Evolutionary conservation across 768 basidiomycete genomes (phyloP).

Genomic region (Amanita exitialis): DNA sequence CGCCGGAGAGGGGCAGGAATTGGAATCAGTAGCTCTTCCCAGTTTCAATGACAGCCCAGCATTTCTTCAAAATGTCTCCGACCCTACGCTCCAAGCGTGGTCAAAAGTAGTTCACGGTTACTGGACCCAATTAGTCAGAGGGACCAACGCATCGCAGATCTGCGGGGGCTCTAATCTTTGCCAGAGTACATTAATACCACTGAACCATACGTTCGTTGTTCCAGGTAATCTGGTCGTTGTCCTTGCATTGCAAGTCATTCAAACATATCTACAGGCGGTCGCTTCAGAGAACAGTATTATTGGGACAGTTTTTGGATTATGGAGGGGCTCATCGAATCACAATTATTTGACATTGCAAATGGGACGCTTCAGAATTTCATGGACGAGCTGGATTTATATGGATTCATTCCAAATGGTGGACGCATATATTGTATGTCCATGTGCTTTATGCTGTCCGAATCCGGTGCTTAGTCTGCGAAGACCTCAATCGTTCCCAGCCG

Average conservation of each 20-base stretch:
- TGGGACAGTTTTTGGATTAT: slow-evolving; percentile 78
- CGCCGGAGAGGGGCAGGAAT: slow-evolving; percentile 76
- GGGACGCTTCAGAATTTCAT: slow-evolving; percentile 87
- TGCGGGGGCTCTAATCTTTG: slow-evolving; percentile 53
- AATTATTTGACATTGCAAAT: slow-evolving; percentile 63
- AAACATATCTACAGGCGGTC: slow-evolving; percentile 27
- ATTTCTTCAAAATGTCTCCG: slow-evolving; percentile 61
- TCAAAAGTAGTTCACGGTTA: slow-evolving; percentile 73
- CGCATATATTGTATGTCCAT: slow-evolving; percentile 67
- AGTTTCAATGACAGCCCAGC: slow-evolving; percentile 55
- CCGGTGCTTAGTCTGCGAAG: slow-evolving; percentile 19
- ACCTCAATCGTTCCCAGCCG: slow-evolving; percentile 87
- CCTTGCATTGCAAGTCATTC: not conserved
- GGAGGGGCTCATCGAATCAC: slow-evolving; percentile 76
- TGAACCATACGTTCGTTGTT: slow-evolving; percentile 87
- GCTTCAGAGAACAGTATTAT: slow-evolving; percentile 80
- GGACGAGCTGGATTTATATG: slow-evolving; percentile 78
- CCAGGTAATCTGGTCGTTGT: slow-evolving; percentile 45
- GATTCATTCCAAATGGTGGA: slow-evolving; percentile 93
- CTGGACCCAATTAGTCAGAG: slow-evolving; percentile 74
- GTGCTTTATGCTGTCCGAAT: not conserved
- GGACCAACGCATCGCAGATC: slow-evolving; percentile 59
- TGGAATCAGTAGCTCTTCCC: slow-evolving; percentile 49
- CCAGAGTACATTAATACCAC: slow-evolving; percentile 78
- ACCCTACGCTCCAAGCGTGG: slow-evolving; percentile 63